Conservation (phyloP, 768 basidiomycete species). For the Mycena kentingensis region DNA sequence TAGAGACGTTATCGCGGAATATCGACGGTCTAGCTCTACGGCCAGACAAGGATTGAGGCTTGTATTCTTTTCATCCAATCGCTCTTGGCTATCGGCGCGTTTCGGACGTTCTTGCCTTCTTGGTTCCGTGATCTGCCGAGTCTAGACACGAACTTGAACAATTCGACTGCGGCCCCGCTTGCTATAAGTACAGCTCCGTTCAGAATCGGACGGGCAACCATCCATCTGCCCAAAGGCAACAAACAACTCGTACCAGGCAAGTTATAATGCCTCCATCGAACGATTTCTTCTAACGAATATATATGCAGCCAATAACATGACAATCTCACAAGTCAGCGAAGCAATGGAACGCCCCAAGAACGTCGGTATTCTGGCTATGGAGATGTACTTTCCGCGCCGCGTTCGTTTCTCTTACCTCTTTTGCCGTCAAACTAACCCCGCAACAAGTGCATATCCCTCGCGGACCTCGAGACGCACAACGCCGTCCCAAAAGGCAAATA, state of each 20-base stretch:
- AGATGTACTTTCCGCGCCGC: slow-evolving; percentile 92
- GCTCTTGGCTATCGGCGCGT: not conserved
- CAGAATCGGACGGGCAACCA: not conserved
- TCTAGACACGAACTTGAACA: too few species aligned
- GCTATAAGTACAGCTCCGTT: too few species aligned
- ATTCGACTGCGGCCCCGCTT: too few species aligned
- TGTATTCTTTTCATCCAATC: not conserved
- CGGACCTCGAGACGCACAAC: slow-evolving; percentile 91
- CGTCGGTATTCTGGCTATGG: slow-evolving; percentile 91
- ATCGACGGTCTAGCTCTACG: slow-evolving; percentile 3
- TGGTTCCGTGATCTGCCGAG: too few species aligned
- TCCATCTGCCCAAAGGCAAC: not conserved
- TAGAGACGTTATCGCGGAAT: slow-evolving; percentile 5
- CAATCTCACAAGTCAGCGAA: not conserved
- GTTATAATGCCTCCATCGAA: not conserved
- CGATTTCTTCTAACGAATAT: not conserved
- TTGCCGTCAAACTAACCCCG: slow-evolving; percentile 5
- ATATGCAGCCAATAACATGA: not conserved
- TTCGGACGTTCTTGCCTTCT: not conserved
- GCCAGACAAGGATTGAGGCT: slow-evolving; percentile 4
- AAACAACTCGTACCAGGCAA: not conserved
- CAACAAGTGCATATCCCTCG: slow-evolving; percentile 88
- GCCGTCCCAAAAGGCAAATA: slow-evolving; percentile 96
- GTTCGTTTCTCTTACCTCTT: slow-evolving; percentile 46
- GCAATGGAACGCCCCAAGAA: slow-evolving; percentile 68